phyloP scores from a whole-genome alignment of 2,329 filamentous ascomycete species.

The Aspergillus sp. region DNA sequence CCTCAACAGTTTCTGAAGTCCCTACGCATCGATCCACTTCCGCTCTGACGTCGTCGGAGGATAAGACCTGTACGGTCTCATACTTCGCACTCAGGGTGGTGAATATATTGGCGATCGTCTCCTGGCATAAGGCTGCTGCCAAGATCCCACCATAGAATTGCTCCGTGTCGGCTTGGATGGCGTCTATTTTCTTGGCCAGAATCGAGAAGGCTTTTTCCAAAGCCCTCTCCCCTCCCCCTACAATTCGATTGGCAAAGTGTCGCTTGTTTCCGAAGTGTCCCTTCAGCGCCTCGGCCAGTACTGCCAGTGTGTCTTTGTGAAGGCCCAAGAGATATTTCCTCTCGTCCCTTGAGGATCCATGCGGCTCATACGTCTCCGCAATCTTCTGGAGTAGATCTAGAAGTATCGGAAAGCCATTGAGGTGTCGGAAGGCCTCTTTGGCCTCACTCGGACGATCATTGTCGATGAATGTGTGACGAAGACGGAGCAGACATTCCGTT shows the following conservation, averaged over 20 bases:
- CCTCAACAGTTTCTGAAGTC: slow-evolving; percentile 43
- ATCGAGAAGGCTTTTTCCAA: slow-evolving; percentile 68
- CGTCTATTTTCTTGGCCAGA: slow-evolving; percentile 60
- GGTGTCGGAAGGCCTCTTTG: slow-evolving; percentile 80
- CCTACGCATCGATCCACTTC: slow-evolving; percentile 38
- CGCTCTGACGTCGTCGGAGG: slow-evolving; percentile 23
- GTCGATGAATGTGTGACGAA: slow-evolving; percentile 65
- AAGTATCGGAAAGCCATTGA: slow-evolving; percentile 74
- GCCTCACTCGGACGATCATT: slow-evolving; percentile 48
- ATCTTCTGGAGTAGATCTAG: slow-evolving; percentile 68
- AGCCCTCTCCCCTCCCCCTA: slow-evolving; percentile 74
- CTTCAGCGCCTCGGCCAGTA: slow-evolving; percentile 72
- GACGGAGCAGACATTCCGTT: slow-evolving; percentile 59
- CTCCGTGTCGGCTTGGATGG: slow-evolving; percentile 57
- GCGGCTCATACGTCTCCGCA: slow-evolving; percentile 68
- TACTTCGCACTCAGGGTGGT: slow-evolving; percentile 35
- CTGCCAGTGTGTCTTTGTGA: slow-evolving; percentile 55
- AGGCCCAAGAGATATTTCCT: slow-evolving; percentile 68
- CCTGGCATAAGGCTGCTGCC: slow-evolving; percentile 76
- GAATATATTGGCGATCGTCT: slow-evolving; percentile 70
- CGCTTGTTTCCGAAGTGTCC: slow-evolving; percentile 82
- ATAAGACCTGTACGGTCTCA: slow-evolving; percentile 12
- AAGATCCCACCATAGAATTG: slow-evolving; percentile 82
- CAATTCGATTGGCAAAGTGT: slow-evolving; percentile 77
- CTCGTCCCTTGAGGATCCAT: slow-evolving; percentile 59